Conservation (phyloP, 2,329 filamentous ascomycete genomes). For the Plenodomus tracheiphilus region DNA sequence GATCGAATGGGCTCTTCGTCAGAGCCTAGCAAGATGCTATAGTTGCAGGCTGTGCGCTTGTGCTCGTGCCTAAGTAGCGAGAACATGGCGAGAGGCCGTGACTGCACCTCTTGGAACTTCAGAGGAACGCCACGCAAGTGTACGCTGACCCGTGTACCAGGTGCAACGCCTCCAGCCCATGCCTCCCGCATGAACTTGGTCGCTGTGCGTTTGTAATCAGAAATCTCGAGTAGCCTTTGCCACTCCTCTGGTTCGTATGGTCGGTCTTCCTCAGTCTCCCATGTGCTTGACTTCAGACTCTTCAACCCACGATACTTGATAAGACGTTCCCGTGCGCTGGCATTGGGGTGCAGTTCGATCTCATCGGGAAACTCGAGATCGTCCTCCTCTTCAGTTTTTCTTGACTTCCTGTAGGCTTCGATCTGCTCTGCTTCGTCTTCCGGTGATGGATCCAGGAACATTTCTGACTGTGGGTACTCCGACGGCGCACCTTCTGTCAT, state of each 20-base stretch:
- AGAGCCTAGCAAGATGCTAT: slow-evolving; percentile 82
- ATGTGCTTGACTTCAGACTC: slow-evolving; percentile 81
- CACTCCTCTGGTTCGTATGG: slow-evolving; percentile 89
- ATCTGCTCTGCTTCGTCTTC: slow-evolving; percentile 85
- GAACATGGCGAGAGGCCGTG: slow-evolving; percentile 72
- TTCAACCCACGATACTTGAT: slow-evolving; percentile 89
- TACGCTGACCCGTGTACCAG: slow-evolving; percentile 81
- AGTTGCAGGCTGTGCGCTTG: slow-evolving; percentile 84
- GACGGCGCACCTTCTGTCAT: slow-evolving; percentile 78
- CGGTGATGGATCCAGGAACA: slow-evolving; percentile 77
- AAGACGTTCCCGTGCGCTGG: slow-evolving; percentile 81
- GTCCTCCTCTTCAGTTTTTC: slow-evolving; percentile 79
- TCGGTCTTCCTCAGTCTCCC: slow-evolving; percentile 86
- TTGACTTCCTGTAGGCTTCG: slow-evolving; percentile 76
- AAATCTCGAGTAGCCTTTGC: slow-evolving; percentile 80
- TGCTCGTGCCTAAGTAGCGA: slow-evolving; percentile 92
- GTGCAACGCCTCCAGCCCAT: slow-evolving; percentile 80
- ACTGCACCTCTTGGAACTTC: slow-evolving; percentile 56
- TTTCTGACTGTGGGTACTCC: slow-evolving; percentile 91
- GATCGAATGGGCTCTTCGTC: slow-evolving; percentile 79
- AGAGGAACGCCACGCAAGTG: slow-evolving; percentile 67
- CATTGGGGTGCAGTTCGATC: slow-evolving; percentile 88
- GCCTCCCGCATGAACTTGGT: slow-evolving; percentile 79
- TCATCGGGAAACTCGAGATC: slow-evolving; percentile 97
- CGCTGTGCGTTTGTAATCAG: slow-evolving; percentile 86